Conservation (phyloP, 306 rosid genomes). For the Gynostemma pentaphyllum region DNA sequence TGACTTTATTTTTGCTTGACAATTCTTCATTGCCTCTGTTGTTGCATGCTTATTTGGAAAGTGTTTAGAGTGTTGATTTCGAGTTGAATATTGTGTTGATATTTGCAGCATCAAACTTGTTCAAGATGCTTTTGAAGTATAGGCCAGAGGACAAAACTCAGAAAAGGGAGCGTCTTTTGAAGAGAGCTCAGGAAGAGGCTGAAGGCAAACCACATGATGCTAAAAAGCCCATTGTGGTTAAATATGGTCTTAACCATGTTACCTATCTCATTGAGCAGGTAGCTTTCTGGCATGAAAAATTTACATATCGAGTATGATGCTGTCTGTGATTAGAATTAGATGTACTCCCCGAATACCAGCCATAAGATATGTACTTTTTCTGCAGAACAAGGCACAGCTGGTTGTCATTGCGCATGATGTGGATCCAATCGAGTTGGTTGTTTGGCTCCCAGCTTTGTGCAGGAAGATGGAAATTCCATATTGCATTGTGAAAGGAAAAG, state of each 20-base stretch:
- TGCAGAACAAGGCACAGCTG: constrained; percentile 62
- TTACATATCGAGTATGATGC: not conserved
- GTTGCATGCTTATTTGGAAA: not conserved
- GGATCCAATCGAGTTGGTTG: constrained; percentile 70
- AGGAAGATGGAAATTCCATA: constrained; percentile 81
- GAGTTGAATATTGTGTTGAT: not conserved
- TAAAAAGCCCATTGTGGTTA: constrained; percentile 59
- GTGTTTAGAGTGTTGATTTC: not conserved
- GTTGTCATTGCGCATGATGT: constrained; percentile 81
- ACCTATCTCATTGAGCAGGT: constrained; percentile 81
- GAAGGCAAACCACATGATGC: constrained; percentile 53
- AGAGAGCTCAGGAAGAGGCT: constrained; percentile 63
- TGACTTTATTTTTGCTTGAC: not conserved
- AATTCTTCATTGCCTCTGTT: not conserved
- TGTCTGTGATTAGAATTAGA: not conserved
- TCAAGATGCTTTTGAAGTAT: constrained; percentile 69
- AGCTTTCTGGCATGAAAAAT: too few species aligned
- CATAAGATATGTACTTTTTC: not conserved
- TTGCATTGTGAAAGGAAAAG: constrained; percentile 79
- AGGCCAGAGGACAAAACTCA: constrained; percentile 68
- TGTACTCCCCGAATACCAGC: not conserved
- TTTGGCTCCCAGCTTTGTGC: constrained; percentile 78
- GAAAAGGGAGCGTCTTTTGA: constrained; percentile 62
- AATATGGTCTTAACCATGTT: constrained; percentile 76
- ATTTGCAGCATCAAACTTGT: constrained; percentile 50